These are phyloP conservation scores for Globisporangium paddicum DNA, from an alignment of 352 stramenopile species.

Conservation along the genomic window DNA sequence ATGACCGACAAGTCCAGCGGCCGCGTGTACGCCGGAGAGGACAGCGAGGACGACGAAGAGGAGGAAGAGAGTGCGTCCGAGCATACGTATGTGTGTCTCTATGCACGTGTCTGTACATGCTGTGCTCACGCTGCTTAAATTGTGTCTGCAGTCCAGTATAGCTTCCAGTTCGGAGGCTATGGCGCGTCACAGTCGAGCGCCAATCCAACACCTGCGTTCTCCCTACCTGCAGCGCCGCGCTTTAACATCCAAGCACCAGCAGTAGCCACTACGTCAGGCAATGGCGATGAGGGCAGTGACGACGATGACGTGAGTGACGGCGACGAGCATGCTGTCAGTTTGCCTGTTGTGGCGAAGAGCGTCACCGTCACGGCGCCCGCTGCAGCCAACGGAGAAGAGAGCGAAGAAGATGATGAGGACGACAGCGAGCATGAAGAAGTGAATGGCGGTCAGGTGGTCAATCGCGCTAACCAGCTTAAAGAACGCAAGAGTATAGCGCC, in stretches of 20 bases:
- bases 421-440: slow-evolving; percentile 3
- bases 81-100: neutral
- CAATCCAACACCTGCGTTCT: slow-evolving; percentile 22
- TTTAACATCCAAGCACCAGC: slow-evolving; percentile 19
- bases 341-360: neutral
- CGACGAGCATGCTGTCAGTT: neutral
- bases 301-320: slow-evolving; percentile 20
- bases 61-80: slow-evolving; percentile 30
- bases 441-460: neutral
- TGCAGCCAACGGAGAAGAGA: slow-evolving; percentile 16
- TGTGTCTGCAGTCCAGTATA: slow-evolving; percentile 28
- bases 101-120: neutral
- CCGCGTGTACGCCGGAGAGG: slow-evolving; percentile 66
- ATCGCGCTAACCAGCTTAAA: neutral
- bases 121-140: neutral
- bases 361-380: slow-evolving; percentile 8
- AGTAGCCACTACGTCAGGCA: slow-evolving; percentile 18
- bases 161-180: slow-evolving; percentile 46
- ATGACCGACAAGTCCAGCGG: slow-evolving; percentile 61
- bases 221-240: slow-evolving; percentile 15
- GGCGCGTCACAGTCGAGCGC: slow-evolving; percentile 16
- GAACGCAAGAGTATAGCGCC: neutral
- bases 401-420: slow-evolving; percentile 14
- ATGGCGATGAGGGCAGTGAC: slow-evolving; percentile 38
- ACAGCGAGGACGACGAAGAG: slow-evolving; percentile 78